These are phyloP conservation scores for Nakazawaea sp. DNA, from an alignment of 805 yeast genomes.

Conservation along the genomic window DNA sequence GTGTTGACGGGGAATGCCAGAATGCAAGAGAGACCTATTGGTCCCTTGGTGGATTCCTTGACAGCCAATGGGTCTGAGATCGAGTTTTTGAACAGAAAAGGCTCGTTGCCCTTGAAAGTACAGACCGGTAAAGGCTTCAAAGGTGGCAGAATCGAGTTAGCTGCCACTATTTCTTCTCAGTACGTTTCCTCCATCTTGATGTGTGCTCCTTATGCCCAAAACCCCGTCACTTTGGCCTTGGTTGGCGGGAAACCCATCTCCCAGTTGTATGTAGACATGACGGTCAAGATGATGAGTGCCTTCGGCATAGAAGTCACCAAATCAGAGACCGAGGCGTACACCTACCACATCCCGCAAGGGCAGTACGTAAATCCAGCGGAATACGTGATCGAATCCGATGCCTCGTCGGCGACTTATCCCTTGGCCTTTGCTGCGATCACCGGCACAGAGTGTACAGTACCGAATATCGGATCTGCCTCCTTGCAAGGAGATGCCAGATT, in stretches of 20 bases:
- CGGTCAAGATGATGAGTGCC: slow-evolving; percentile 87
- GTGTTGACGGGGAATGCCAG: slow-evolving; percentile 88
- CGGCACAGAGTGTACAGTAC: slow-evolving; percentile 87
- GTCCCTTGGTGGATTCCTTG: slow-evolving; percentile 90
- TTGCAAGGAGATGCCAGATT: slow-evolving; percentile 97
- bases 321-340: slow-evolving; percentile 66
- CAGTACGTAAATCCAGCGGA: slow-evolving; percentile 72
- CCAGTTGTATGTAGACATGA: slow-evolving; percentile 94
- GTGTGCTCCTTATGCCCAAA: slow-evolving; percentile 95
- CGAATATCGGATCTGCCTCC: slow-evolving; percentile 87
- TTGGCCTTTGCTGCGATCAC: slow-evolving; percentile 96
- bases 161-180: slow-evolving; percentile 95
- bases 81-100: slow-evolving; percentile 63
- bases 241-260: slow-evolving; percentile 98
- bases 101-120: slow-evolving; percentile 81
- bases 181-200: slow-evolving; percentile 92
- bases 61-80: slow-evolving; percentile 71
- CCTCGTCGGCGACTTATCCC: slow-evolving; percentile 97
- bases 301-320: slow-evolving; percentile 77
- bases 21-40: slow-evolving; percentile 97
- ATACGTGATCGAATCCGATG: slow-evolving; percentile 92
- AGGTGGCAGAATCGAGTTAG: slow-evolving; percentile 91
- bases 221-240: slow-evolving; percentile 79
- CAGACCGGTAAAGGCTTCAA: slow-evolving; percentile 61
- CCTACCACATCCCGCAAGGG: slow-evolving; percentile 88